Evolutionary conservation across 2,329 filamentous ascomycete genomes (phyloP), one percentile per base, ranked within the genome.

Genomic region (Colletotrichum lindemuthianum): DNA sequence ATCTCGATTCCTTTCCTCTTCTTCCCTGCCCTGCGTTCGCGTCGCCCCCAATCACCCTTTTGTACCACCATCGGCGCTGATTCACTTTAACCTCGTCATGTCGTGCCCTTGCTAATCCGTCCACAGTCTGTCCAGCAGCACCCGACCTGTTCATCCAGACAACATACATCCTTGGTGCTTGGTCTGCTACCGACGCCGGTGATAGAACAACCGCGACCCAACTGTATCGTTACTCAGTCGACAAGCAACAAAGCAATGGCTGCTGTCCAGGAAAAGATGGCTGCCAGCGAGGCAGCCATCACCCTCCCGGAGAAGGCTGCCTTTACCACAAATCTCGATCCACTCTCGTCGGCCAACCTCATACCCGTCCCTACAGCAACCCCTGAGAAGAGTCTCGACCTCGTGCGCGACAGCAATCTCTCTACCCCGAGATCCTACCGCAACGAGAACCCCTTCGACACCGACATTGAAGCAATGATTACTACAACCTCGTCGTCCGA

Each of bases 381-480:
- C 41, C 63, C 65, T 32, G 71, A 73, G 59, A 70, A 69, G 52
- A 69, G 68, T 60, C 68, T 74, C 47, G 72, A 77, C 24, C 65
- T 72, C n/a, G 68, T 69, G 41, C 73, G 74, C 44, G 67, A 73
- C 52, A 79, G 77, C 67, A 77, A 77, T 64, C 72, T 79, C 24
- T 81, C 82, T 0, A 82, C 81, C 10, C 82, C 84, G 1, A 73
- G 74, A 45, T 81, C 81, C 1, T 75, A 77, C 44, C 74, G 75
- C 44, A 76, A 73, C 45, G 70, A 73, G 63, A 84, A 85, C 69
- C 84, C 85, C 24, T 88, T 87, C 70, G 85, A 88, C 55, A 82
- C 83, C 6, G 86, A 88, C 68, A 77, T 88, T 52, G 86, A 88
- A 72, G 84, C 83, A 40, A 81, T 83, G 75, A 73, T 82, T 48